Base-by-base conservation (phyloP, 2,329 filamentous ascomycete species). In the Beauveria rudraprayagi region DNA sequence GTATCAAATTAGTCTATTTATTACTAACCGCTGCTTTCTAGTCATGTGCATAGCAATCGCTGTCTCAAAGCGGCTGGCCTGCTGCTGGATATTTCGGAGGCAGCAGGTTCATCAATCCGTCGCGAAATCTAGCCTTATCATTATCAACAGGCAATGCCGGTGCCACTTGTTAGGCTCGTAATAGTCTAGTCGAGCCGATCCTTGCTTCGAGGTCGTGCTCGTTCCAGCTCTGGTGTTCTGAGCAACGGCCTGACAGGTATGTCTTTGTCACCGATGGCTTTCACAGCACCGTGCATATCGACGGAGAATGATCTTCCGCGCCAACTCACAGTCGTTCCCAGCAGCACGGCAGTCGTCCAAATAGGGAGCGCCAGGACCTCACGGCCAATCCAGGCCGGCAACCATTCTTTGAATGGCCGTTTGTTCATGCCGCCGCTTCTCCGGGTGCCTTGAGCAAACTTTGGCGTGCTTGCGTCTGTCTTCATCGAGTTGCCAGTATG, bases 261-360 rank as follows among this genome's bases (percentile, higher is more conserved):
- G 6, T 55, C 48, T 22, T 72, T 16, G 3, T 17, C 28, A 17
- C 51, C 69, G 37, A 78, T 67, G 26, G 79, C 77, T 5, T 80
- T 77, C 1, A 96, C 93, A 56, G 86, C 90, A 80, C 93, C 93
- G 71, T 97, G 90, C 66, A 91, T 81, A 1, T 88, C 85, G 1
- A 97, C 92, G 67, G 83, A 84, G 71, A 97, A 97, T 30, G 78
- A 82, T 68, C 87, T 87, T 0, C 92, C 93, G 60, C 94, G 80
- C 95, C 94, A 99, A 57, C 84, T 84, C 0, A 99, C 91, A 0
- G 87, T 93, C 1, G 89, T 85, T 0, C 94, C 94, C n/a, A 93
- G 88, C 67, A 91, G 84, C 22, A 97, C 90, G 1, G 94, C 94
- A 84, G 88, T 92, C 0, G 85, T 77, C 94, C 94, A 99, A 62